Evolutionary conservation across 2,329 filamentous ascomycete genomes (phyloP), one percentile per base, ranked within the genome.

Genomic region (Juglanconis oblonga): DNA sequence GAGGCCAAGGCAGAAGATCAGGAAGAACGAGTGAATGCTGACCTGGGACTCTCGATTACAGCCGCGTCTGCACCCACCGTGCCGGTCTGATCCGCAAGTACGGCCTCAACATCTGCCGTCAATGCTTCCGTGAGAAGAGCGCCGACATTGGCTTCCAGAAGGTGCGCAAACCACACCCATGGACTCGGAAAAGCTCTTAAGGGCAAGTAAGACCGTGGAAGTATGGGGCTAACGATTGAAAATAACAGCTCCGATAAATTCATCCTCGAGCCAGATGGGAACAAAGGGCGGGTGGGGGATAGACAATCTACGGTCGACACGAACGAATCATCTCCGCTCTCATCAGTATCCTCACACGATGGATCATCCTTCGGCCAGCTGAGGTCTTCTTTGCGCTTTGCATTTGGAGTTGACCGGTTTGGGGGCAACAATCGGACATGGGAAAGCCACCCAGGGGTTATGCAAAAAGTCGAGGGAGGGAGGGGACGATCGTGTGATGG

Each of bases 1-100:
- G 42, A 35, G 33, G 45, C 55, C 53, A 62, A 57, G 55, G 62
- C 52, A 62, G 57, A 55, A 64, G 59, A 61, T 64, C 64, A 64
- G 67, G 61, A 51, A 66, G 67, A 54, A 59, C 14, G 14, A 59
- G 32, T 47, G 57, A 48, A 62, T 55, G 50, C 60, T 61, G 60
- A 65, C 45, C 42, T 63, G 61, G 65, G 64, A 61, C 58, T 64
- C 44, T 48, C n/a, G 3, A 66, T 50, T 68, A 68, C 68, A 86
- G 84, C 84, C 84, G 84, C 67, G 82, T 86, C 75, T 87, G 84
- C 91, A 92, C 92, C 77, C 94, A 99, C 90, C 88, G 87, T 77
- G 94, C 95, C 76, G 95, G 95, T 96, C 88, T 99, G 72, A 97
- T 99, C 88, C 93, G 95, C 86, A 99, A 99, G 86, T 99, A 99